Base-by-base conservation (phyloP, 106 monocot species). In the Dendrobium huoshanense region DNA sequence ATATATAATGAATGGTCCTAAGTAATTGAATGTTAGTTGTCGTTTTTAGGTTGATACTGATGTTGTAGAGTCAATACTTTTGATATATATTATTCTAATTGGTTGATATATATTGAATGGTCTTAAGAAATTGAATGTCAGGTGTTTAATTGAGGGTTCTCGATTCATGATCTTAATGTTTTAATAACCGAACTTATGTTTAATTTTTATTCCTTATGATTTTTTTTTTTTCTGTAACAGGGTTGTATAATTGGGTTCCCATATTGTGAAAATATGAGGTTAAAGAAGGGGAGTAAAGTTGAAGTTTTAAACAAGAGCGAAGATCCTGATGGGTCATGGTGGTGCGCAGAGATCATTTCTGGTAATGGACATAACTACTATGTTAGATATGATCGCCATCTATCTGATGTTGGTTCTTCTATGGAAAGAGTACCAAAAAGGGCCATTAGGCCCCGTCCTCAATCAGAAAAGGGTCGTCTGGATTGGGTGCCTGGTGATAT, bases 281-380 rank as follows among this genome's bases (percentile, higher is more conserved):
- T 89, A 19, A 84, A 76, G 76, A 87, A 89, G 77, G 89, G 86
- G 55, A 77, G 22, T 75, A 83, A 80, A 76, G 73, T 87, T 75
- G 89, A 89, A 82, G 77, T 87, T n/a, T 54, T 77, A 11, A 74
- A 84, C 43, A 61, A 80, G 56, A 41, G 27, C 68, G 84, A 84
- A 58, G 79, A 56, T 56, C 84, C 79, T 1, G 44, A 45, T 7
- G 87, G 77, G 17, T 84, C 82, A 13, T 89, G 89, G 89, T 79
- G 87, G 74, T 56, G 61, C 78, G 89, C 85, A 15, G 67, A 87
- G 74, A 78, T 89, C 29, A n/a, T 89, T 31, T 85, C 79, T 11
- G 84, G 87, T 27, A 82, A 89, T 41, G 84, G 80, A 4, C 80
- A 74, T 78, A 84, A 31, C 43, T 85, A 87, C 43, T 73, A 44